A percentile compares a stretch with the other conserved stretches of the same genome.
These are phyloP conservation scores for Aurifilum marmelostoma DNA, from an alignment of 2,329 filamentous ascomycete species.

Conservation along the genomic window DNA sequence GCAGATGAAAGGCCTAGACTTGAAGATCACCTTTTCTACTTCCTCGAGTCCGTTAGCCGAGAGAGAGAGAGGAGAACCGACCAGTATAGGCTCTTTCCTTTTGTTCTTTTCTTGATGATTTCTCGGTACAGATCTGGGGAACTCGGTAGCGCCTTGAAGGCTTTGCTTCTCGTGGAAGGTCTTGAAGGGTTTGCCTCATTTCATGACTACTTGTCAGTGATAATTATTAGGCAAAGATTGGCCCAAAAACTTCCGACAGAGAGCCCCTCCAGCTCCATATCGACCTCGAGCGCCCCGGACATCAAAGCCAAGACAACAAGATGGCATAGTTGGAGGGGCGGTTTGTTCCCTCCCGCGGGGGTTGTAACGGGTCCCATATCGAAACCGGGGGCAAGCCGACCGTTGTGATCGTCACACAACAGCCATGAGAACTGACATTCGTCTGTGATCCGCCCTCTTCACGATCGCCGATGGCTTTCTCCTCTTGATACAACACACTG, in stretches of 20 bases:
- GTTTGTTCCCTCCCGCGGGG: not conserved
- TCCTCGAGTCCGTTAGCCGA: constrained; percentile 7
- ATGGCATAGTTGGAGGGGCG: not conserved
- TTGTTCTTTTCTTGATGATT: not conserved
- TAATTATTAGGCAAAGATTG: not conserved
- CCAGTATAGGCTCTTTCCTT: not conserved
- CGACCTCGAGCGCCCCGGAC: not conserved
- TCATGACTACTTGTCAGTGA: not conserved
- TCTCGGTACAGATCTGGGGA: not conserved
- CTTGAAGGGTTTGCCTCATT: not conserved
- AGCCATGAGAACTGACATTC: not conserved
- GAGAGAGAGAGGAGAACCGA: no score
- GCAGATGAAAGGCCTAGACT: constrained; percentile 7
- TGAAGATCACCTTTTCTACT: not conserved
- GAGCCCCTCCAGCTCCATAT: not conserved
- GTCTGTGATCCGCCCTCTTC: not conserved
- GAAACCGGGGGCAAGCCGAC: not conserved
- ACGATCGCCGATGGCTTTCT: not conserved
- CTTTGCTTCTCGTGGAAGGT: constrained; percentile 15
- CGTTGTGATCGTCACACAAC: not conserved
- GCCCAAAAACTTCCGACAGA: constrained; percentile 5
- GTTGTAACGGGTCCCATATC: not conserved
- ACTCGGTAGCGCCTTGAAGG: not conserved
- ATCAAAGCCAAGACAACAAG: not conserved
- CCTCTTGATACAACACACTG: not conserved